These are phyloP conservation scores for Fermentozyma sake DNA, from an alignment of 1,139 yeast genomes.

Conservation along the genomic window DNA sequence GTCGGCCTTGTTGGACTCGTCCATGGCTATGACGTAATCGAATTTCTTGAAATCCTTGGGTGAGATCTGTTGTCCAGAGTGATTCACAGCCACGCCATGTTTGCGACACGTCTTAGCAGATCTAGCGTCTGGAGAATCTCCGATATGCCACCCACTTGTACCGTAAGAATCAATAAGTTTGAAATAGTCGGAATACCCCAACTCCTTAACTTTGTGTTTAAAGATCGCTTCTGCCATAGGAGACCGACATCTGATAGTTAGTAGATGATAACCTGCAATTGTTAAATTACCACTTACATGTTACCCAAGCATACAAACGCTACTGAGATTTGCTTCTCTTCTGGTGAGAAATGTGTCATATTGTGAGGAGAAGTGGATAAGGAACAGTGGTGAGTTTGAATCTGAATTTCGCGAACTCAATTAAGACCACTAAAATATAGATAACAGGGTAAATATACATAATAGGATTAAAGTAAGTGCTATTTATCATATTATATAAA, in stretches of 20 bases:
- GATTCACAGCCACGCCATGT: conserved; percentile 73
- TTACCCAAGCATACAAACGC: conserved; percentile 93
- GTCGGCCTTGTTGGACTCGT: conserved; percentile 58
- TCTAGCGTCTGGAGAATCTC: conserved; percentile 76
- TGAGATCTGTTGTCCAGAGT: conserved; percentile 67
- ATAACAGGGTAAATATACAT: too few relatives aligned
- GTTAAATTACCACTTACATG: conserved; percentile 55
- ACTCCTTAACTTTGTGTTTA: conserved; percentile 53
- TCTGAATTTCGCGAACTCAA: too few relatives aligned
- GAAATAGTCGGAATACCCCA: conserved; percentile 40
- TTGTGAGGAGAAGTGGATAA: too few relatives aligned
- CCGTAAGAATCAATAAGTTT: conserved; percentile 79
- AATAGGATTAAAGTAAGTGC: too few relatives aligned
- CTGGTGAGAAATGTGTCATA: conserved; percentile 17
- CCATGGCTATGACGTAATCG: conserved; percentile 88
- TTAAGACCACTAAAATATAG: too few relatives aligned
- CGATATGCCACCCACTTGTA: conserved; percentile 79
- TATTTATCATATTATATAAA: too few relatives aligned
- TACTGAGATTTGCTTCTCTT: conserved; percentile 46
- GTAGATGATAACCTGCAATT: conserved; percentile 6
- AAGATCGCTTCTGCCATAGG: conserved; percentile 98
- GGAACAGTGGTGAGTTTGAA: too few relatives aligned
- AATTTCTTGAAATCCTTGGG: conserved; percentile 58
- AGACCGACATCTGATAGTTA: conserved; percentile 66
- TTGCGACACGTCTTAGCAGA: conserved; percentile 64